Evolutionary conservation across 208 protist genomes (phyloP), one percentile per base, ranked within the genome.

Genomic region (Acanthamoeba royreba): DNA sequence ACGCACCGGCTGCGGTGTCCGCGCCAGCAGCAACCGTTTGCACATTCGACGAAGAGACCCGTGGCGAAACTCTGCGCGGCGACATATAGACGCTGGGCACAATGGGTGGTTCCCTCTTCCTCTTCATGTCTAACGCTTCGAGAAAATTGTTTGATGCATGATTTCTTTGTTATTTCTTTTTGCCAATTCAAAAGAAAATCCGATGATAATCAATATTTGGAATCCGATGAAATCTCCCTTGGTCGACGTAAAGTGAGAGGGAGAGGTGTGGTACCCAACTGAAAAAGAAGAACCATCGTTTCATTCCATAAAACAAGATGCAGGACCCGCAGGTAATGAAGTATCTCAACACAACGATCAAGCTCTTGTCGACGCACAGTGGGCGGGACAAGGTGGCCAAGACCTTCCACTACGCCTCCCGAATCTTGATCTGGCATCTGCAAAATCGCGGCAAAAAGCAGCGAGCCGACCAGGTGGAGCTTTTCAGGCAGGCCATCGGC

Each of bases 311-410:
- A n/a, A n/a, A n/a, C n/a, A 13, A 58, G 31, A 85, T 85, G 74
- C 74, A 85, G 19, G 74, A 85, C 22, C 42, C 74, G 25, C 46
- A 28, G 19, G n/a, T 38, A 5, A 9, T 85, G 42, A 46, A 35
- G 74, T 85, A 35, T 45, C 28, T 85, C 43, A 85, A 85, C 74
- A 85, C 74, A 0, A 85, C 74, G 74, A 85, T 85, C 9, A 85
- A 53, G 43, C 74, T 85, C 4, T 45, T 85, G 19, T 85, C 74
- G 19, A 85, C 74, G 25, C 74, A 85, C 74, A 85, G 74, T 45
- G 74, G 74, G 9, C 42, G 74, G 43, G 74, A 85, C 74, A 85
- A 85, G 74, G 74, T 85, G 43, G 74, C 74, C 74, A 85, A 85
- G 43, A 85, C 74, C 0, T 19, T 85, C 7, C 74, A 85, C 74